Evolutionary conservation across 768 basidiomycete species (phyloP), one percentile per base, ranked within the genome.

Genomic region (Trametes meyenii): DNA sequence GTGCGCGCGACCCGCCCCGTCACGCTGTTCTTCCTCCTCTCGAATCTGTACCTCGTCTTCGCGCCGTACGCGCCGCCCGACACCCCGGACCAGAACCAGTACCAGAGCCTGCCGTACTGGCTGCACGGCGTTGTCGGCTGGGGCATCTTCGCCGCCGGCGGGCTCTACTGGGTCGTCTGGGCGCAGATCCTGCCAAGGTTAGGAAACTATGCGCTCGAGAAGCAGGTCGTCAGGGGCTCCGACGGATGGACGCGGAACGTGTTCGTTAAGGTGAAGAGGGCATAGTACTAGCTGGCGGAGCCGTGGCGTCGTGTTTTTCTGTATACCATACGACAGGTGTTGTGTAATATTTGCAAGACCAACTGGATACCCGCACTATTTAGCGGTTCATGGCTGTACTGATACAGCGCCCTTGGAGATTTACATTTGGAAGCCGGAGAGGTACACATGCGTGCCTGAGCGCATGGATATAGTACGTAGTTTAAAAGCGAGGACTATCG

Each of bases 1-100:
- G 84, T 1, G 83, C 85, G 67, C 85, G 79, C 75, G 70, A 85
- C 36, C 70, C 83, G 42, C 84, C 79, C 75, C 78, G 70, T 54
- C 11, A 82, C 85, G 13, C 65, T 86, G 36, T 21, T 21, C 26
- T 50, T 23, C 58, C 46, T 56, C 24, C 55, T 56, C 35, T 45
- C 43, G 29, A 50, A 60, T 33, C 42, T 72, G 66, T 39, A 71
- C 73, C 63, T 72, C 67, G 65, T 71, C 68, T n/a, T 70, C 70
- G 64, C 72, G 42, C 56, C 63, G 56, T 24, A 11, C 33, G 26
- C 40, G 11, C 14, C 42, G 16, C 54, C 49, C 5, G 42, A 21
- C 14, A 26, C 16, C 29, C 14, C 39, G 7, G 38, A 51, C 36
- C 11, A 40, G n/a, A 8, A 23, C 51, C 16, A 29, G 4, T 26